These are phyloP conservation scores for Penicillium sp. DNA, from an alignment of 2,329 filamentous ascomycete genomes.

Conservation along the genomic window DNA sequence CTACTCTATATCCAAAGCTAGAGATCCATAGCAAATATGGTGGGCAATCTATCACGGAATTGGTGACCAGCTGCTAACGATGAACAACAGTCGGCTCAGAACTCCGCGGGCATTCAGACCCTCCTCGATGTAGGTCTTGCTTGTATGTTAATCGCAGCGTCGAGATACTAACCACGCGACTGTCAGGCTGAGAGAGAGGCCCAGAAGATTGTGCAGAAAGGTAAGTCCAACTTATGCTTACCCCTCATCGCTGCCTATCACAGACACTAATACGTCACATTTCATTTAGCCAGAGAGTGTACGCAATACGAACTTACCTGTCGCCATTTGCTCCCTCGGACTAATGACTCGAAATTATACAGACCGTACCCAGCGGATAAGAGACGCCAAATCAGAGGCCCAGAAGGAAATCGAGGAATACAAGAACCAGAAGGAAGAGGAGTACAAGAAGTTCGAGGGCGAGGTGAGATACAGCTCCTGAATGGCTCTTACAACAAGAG, in stretches of 20 bases:
- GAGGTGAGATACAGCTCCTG: conserved; percentile 50
- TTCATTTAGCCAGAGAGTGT: conserved; percentile 78
- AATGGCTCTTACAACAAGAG: not conserved
- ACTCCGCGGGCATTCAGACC: conserved; percentile 97
- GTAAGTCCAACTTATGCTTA: conserved; percentile 47
- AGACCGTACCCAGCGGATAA: conserved; percentile 96
- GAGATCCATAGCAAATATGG: conserved; percentile 25
- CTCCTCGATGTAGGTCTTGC: conserved; percentile 80
- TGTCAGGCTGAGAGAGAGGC: conserved; percentile 90
- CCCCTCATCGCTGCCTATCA: not conserved
- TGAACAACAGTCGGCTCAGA: conserved; percentile 78
- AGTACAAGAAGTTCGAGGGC: conserved; percentile 92
- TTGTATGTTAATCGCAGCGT: not conserved
- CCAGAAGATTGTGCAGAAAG: conserved; percentile 98
- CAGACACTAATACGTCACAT: conserved; percentile 24
- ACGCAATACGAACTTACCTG: conserved; percentile 28
- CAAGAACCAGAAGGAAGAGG: conserved; percentile 81
- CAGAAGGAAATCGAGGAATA: conserved; percentile 98
- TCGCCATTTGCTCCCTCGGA: conserved; percentile 5
- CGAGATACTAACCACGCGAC: conserved; percentile 10
- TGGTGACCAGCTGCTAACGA: conserved; percentile 4
- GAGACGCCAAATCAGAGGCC: conserved; percentile 91
- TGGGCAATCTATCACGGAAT: conserved; percentile 12
- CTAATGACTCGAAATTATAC: conserved; percentile 12
- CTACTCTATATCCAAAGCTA: conserved; percentile 7